Base-by-base conservation (phyloP, 768 basidiomycete species). In the Hypsizygus marmoreus region DNA sequence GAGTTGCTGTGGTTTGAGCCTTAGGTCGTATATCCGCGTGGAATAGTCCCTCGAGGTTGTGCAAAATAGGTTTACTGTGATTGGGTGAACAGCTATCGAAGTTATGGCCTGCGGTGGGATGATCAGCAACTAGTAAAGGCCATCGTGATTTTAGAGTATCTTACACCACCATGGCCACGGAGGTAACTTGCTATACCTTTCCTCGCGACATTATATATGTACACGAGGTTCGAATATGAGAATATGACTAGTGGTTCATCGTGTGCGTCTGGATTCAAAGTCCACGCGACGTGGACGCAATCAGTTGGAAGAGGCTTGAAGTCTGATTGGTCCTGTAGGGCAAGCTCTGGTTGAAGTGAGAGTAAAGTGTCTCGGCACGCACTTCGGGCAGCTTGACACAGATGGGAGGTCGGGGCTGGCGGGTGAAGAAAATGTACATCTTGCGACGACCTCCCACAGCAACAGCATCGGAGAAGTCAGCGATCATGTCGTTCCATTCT, bases 21-120 rank as follows among this genome's bases (percentile, higher is more conserved):
- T 67, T 4, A 90, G 71, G 57, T 89, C 80, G 45, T 89, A 90
- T 37, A 91, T 75, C 22, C 89, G 72, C 4, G 81, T 74, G 0
- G 86, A 79, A 54, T 79, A 79, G 60, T 91, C 88, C 32, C 82
- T 70, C 0, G 88, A 88, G 11, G 87, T 88, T 2, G 84, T 86
- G 54, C 82, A 83, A 50, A 88, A 73, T 3, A 84, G 59, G 50
- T 85, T 71, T 9, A 82, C 79, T 32, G 67, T 68, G 0, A 55
- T 67, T 4, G 83, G 85, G 60, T 89, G 84, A 6, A 84, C 80
- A 0, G 70, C 76, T 5, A 91, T 76, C 7, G 83, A 82, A 0
- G 84, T 88, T 47, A 91, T 88, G 20, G 71, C 65, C 77, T 81
- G 36, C 6, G 11, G 22, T 12, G 31, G 30, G 32, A 52, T 55